phyloP scores from a whole-genome alignment of 441 rosid genomes.

The Syzygium malaccense region DNA sequence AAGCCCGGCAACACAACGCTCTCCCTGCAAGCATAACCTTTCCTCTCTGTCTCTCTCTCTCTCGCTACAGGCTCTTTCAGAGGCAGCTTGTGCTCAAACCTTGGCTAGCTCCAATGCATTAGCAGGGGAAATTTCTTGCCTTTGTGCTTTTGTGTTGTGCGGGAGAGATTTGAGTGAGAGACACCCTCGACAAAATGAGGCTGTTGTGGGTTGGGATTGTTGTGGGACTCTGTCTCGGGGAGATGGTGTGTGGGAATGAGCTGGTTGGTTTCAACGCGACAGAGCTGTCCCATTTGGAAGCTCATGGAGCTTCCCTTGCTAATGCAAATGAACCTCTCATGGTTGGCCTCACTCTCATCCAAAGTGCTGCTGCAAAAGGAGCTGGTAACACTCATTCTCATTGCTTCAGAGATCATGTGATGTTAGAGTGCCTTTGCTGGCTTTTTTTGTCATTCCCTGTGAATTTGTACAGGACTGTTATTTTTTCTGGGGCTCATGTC shows the following conservation, averaged over 20 bases:
- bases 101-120: background rate
- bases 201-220: slow-evolving; percentile 24
- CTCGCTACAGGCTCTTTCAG: background rate
- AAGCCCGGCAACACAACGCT: slow-evolving; percentile 30
- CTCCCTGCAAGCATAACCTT: background rate
- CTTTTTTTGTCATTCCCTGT: background rate
- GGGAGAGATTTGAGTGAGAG: background rate
- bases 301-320: slow-evolving; percentile 45
- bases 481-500: background rate
- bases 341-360: slow-evolving; percentile 92
- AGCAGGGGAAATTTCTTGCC: background rate
- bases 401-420: background rate
- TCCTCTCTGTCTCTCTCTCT: background rate
- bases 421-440: background rate
- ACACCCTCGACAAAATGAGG: slow-evolving; percentile 13
- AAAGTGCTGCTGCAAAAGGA: slow-evolving; percentile 65
- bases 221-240: slow-evolving; percentile 8
- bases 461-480: background rate
- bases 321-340: slow-evolving; percentile 33
- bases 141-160: background rate
- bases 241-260: slow-evolving; percentile 25
- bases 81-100: background rate
- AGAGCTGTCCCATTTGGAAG: slow-evolving; percentile 42
- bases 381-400: slow-evolving; percentile 50
- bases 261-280: slow-evolving; percentile 45